These are phyloP conservation scores for Cinnamomum chago DNA, from an alignment of 164 flowering plant genomes.

Conservation along the genomic window DNA sequence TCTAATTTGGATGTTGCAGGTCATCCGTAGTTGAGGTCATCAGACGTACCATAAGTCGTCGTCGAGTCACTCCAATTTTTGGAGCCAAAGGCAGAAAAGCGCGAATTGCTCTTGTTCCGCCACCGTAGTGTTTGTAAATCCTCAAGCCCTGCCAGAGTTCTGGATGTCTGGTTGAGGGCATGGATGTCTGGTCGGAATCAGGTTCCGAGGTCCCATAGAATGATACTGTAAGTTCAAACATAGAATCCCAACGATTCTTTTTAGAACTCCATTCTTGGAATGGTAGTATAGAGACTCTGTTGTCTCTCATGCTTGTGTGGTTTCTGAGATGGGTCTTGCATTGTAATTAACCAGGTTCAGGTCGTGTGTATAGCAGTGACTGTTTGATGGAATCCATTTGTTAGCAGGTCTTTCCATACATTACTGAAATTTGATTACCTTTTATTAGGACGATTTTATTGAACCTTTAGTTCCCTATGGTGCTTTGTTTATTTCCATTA, in stretches of 20 bases:
- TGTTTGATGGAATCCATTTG: background rate
- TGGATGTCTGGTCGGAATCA: conserved; percentile 45
- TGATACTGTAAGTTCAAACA: conserved; percentile 7
- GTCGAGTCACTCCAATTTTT: conserved; percentile 42
- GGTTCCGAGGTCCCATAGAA: conserved; percentile 37
- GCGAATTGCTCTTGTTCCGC: conserved; percentile 34
- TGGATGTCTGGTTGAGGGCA: conserved; percentile 21
- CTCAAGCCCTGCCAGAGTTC: conserved; percentile 27
- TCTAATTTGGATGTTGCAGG: conserved; percentile 38
- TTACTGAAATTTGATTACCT: background rate
- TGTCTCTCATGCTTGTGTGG: background rate
- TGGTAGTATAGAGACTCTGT: conserved; percentile 6
- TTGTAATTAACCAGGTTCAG: background rate
- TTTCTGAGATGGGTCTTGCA: background rate
- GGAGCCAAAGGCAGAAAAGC: conserved; percentile 36
- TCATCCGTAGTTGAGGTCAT: conserved; percentile 46
- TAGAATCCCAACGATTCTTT: conserved; percentile 23
- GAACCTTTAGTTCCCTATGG: background rate
- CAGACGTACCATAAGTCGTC: conserved; percentile 42
- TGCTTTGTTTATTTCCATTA: too few relatives aligned
- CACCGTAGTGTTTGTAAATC: conserved; percentile 37
- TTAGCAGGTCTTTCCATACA: background rate
- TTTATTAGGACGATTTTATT: background rate
- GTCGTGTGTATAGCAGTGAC: background rate
- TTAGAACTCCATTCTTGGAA: conserved; percentile 5